Evolutionary conservation across 2,329 filamentous ascomycete genomes (phyloP).

Genomic region (Penicillium sp.): DNA sequence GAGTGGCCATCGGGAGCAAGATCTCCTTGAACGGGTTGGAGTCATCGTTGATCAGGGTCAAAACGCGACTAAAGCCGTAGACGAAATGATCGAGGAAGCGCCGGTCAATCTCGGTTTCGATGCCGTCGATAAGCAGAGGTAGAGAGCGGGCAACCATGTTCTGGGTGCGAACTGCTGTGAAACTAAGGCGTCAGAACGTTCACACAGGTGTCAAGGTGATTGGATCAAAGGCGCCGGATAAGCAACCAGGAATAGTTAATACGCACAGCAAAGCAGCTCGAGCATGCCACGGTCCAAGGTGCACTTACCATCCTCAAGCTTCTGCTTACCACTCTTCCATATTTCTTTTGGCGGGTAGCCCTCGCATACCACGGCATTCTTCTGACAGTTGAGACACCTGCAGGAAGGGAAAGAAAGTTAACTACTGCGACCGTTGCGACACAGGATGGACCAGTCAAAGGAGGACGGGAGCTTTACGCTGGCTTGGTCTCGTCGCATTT

Average conservation of each 20-base stretch:
- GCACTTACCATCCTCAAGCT: constrained; percentile 54
- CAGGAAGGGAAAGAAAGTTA: no score
- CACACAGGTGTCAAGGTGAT: no score
- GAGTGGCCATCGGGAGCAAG: constrained; percentile 69
- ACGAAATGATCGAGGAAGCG: constrained; percentile 78
- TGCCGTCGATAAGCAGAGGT: constrained; percentile 62
- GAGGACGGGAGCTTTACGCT: no score
- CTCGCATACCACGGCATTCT: constrained; percentile 85
- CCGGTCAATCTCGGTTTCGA: constrained; percentile 70
- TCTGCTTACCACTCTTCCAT: constrained; percentile 78
- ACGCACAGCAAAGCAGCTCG: no score
- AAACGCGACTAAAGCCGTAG: constrained; percentile 64
- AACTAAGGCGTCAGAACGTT: no score
- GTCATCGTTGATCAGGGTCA: constrained; percentile 72
- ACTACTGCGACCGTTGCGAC: no score
- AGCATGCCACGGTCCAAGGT: no score
- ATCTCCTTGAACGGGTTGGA: constrained; percentile 80
- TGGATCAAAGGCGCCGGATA: no score
- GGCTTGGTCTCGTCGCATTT: constrained; percentile 46
- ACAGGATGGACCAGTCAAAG: no score
- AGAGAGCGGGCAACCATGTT: no score
- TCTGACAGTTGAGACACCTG: constrained; percentile 75
- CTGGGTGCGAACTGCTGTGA: no score
- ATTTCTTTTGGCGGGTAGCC: constrained; percentile 78
- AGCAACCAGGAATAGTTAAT: no score